phyloP scores from a whole-genome alignment of 1,284 basidiomycete species.

The Anthracocystis walkeri region DNA sequence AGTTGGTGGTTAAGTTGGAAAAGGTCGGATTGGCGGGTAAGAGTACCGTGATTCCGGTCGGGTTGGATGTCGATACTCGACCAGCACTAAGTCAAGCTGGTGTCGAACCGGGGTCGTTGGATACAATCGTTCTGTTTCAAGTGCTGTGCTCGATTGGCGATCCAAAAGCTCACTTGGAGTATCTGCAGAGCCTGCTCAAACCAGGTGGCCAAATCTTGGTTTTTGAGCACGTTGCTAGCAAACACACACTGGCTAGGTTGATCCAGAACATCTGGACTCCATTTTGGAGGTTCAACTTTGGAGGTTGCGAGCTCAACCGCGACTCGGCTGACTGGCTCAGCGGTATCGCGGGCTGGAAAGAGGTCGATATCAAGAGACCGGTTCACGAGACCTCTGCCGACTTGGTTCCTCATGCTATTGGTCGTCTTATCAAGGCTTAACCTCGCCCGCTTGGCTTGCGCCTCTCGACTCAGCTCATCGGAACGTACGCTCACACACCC shows the following conservation, averaged over 20 bases:
- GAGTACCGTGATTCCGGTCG: conserved; percentile 41
- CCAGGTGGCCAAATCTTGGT: conserved; percentile 57
- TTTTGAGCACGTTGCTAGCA: conserved; percentile 59
- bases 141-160: conserved; percentile 58
- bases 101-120: conserved; percentile 39
- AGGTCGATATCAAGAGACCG: conserved; percentile 42
- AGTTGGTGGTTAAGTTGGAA: conserved; percentile 25
- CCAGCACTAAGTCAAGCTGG: conserved; percentile 21
- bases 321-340: conserved; percentile 41
- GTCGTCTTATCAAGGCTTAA: conserved; percentile 51
- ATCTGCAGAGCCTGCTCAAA: conserved; percentile 49
- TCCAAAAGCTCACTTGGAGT: conserved; percentile 49
- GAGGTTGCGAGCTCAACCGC: conserved; percentile 50
- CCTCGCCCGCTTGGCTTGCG: not conserved
- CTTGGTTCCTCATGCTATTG: conserved; percentile 51
- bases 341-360: conserved; percentile 52
- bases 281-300: conserved; percentile 44
- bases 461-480: not conserved
- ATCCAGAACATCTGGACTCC: conserved; percentile 44
- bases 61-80: conserved; percentile 25
- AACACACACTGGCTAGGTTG: conserved; percentile 27
- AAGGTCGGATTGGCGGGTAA: conserved; percentile 21
- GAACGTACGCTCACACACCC: not conserved
- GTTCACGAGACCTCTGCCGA: conserved; percentile 32
- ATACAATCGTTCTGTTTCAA: conserved; percentile 61